These are phyloP conservation scores for Pachyrhizus erosus DNA, from an alignment of 306 rosid species.

Conservation along the genomic window DNA sequence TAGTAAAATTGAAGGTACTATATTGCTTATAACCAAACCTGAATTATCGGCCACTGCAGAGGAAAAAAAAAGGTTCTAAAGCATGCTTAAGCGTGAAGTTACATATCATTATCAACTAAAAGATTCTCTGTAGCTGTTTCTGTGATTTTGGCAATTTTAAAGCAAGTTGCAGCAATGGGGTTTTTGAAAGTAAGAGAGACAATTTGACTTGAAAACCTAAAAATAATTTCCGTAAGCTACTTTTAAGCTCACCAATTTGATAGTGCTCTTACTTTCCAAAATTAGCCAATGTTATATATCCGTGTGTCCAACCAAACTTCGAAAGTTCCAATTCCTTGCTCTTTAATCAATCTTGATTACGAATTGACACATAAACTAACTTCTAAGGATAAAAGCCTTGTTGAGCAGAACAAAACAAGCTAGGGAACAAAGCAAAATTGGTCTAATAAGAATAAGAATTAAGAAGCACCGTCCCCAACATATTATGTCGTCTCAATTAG, in stretches of 20 bases:
- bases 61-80: background rate
- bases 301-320: background rate
- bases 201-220: background rate
- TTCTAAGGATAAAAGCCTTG: background rate
- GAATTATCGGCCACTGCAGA: background rate
- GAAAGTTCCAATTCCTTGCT: constrained; percentile 39
- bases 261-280: constrained; percentile 28
- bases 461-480: background rate
- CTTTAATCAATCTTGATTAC: constrained; percentile 34
- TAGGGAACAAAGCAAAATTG: background rate
- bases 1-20: background rate
- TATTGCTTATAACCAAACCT: background rate
- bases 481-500: constrained; percentile 33
- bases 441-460: background rate
- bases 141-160: constrained; percentile 16
- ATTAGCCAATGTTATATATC: background rate
- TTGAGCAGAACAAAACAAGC: background rate
- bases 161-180: background rate
- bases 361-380: constrained; percentile 36
- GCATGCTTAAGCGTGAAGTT: constrained; percentile 41
- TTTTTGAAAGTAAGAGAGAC: constrained; percentile 20
- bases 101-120: constrained; percentile 28
- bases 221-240: constrained; percentile 13
- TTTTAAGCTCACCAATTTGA: constrained; percentile 29
- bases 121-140: constrained; percentile 2